A percentile compares a stretch with the other conserved stretches of the same genome.
phyloP scores from a whole-genome alignment of 2,329 filamentous ascomycete species.

The Pestalotiopsis fici region DNA sequence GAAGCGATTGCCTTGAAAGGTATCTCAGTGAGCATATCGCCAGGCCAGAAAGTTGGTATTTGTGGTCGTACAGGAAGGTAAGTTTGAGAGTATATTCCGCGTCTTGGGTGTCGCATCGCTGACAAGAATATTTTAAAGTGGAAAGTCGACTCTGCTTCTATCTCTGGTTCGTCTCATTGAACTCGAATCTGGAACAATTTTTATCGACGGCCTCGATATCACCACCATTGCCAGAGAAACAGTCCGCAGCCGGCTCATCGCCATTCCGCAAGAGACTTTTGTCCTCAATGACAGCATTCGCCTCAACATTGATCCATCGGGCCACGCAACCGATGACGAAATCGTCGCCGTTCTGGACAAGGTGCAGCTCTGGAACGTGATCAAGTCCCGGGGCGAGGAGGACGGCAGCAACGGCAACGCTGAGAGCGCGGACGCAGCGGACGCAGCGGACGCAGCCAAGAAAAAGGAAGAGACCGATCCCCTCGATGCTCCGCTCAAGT shows the following conservation, averaged over 20 bases:
- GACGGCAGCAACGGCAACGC: background rate
- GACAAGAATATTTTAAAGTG: background rate
- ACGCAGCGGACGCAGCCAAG: background rate
- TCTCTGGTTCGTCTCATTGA: slow-evolving; percentile 4
- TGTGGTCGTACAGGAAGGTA: slow-evolving; percentile 9
- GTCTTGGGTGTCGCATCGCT: background rate
- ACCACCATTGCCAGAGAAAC: background rate
- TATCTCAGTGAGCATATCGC: slow-evolving; percentile 1
- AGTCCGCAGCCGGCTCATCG: background rate
- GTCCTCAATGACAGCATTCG: slow-evolving; percentile 2
- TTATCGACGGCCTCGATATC: slow-evolving; percentile 6
- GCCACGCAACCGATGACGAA: background rate
- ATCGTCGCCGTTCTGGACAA: background rate
- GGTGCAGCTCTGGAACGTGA: slow-evolving; percentile 8
- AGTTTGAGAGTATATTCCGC: background rate
- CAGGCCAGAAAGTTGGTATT: slow-evolving; percentile 9
- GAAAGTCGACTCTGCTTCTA: slow-evolving; percentile 6
- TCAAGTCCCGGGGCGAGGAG: background rate
- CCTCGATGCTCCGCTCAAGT: background rate
- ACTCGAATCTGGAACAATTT: slow-evolving; percentile 3
- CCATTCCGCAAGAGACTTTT: slow-evolving; percentile 9
- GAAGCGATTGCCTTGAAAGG: background rate
- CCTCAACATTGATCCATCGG: slow-evolving; percentile 5
- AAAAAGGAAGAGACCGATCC: background rate
- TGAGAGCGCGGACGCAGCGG: background rate